Percentiles rank a stretch among this genome's conserved stretches.
Evolutionary conservation across 2,329 filamentous ascomycete genomes (phyloP).

Genomic region (Pseudogymnoascus sp.): DNA sequence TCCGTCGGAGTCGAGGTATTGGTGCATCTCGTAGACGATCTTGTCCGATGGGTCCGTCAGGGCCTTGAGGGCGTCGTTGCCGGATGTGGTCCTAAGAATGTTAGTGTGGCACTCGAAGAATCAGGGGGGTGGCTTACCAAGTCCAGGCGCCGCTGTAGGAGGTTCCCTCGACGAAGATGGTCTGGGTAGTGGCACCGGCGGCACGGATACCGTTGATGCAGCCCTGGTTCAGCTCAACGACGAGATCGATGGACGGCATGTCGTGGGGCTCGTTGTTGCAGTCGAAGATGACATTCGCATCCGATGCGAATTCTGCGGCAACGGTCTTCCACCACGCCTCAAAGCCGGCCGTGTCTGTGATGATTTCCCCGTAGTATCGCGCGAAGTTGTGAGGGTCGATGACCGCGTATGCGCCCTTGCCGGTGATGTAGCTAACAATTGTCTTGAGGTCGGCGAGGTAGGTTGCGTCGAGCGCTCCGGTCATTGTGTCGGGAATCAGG

Average conservation of each 20-base stretch:
- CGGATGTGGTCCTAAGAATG: conserved; percentile 22
- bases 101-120: not conserved
- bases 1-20: conserved; percentile 49
- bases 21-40: conserved; percentile 52
- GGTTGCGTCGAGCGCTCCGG: conserved; percentile 34
- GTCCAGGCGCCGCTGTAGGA: conserved; percentile 37
- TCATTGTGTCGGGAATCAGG: conserved; percentile 42
- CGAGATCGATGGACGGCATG: conserved; percentile 31
- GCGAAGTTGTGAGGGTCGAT: conserved; percentile 42
- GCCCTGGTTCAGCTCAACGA: conserved; percentile 34
- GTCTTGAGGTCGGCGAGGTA: conserved; percentile 39
- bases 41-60: conserved; percentile 44
- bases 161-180: conserved; percentile 50
- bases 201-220: conserved; percentile 34
- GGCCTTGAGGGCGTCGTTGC: conserved; percentile 38
- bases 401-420: conserved; percentile 38
- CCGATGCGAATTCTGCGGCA: conserved; percentile 28
- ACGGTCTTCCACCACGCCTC: conserved; percentile 32
- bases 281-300: conserved; percentile 32
- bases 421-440: conserved; percentile 40
- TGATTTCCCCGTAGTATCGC: conserved; percentile 34
- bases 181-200: conserved; percentile 37
- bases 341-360: conserved; percentile 29
- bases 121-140: conserved; percentile 25
- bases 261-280: conserved; percentile 37